Conservation (phyloP, 139 green algal species). For the Astrephomene gubernaculifera region DNA sequence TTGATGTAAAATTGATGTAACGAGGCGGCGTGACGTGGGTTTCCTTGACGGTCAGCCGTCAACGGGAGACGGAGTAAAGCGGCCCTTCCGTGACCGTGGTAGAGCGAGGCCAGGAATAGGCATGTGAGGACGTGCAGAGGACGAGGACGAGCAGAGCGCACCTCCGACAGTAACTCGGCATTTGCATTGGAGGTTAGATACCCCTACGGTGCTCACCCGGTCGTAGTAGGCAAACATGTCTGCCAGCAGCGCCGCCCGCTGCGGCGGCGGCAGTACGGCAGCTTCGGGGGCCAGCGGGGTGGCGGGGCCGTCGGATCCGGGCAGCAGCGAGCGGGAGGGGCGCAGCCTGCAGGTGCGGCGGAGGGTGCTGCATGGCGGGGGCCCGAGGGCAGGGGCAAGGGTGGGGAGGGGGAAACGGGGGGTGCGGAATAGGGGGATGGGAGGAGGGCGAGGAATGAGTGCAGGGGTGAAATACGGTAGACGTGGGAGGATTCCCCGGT, state of each 20-base stretch:
- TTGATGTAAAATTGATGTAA: too few relatives aligned
- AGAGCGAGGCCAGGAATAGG: too few relatives aligned
- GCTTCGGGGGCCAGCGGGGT: slow-evolving; percentile 27
- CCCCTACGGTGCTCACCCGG: neutral
- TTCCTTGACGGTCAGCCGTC: too few relatives aligned
- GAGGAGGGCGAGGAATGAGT: neutral
- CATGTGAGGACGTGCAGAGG: too few relatives aligned
- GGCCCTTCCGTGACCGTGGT: too few relatives aligned
- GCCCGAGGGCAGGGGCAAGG: neutral
- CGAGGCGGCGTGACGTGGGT: too few relatives aligned
- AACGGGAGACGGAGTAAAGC: too few relatives aligned
- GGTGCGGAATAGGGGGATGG: neutral
- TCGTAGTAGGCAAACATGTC: slow-evolving; percentile 36
- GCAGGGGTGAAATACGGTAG: neutral
- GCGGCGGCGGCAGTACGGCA: slow-evolving; percentile 6
- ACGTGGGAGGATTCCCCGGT: too few relatives aligned
- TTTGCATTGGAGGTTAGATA: too few relatives aligned
- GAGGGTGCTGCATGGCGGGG: neutral
- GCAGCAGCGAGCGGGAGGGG: neutral
- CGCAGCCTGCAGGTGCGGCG: neutral
- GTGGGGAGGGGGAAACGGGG: neutral
- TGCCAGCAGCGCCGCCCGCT: slow-evolving; percentile 16
- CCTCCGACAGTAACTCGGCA: too few relatives aligned
- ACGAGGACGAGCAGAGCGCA: too few relatives aligned
- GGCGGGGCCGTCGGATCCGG: slow-evolving; percentile 1